Percentiles rank a stretch among this genome's conserved stretches.
Conservation (phyloP, 176 grass and related monocot species). For the Carex parvula region DNA sequence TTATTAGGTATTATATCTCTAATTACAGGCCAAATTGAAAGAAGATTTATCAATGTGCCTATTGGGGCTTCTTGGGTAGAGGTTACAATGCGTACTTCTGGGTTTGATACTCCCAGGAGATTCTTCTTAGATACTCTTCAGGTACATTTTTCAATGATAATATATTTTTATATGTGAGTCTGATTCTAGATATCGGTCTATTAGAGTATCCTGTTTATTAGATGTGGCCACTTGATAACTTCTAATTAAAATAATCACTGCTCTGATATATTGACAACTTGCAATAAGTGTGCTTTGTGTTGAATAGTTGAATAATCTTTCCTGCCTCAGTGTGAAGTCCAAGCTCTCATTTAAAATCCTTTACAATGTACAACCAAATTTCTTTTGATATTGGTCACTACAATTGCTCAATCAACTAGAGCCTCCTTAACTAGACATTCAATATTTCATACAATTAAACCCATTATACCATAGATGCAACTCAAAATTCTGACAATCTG, state of each 20-base stretch:
- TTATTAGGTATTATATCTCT: conserved; percentile 20
- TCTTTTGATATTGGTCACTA: not conserved
- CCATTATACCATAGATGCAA: not conserved
- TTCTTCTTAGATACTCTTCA: conserved; percentile 95
- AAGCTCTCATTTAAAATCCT: not conserved
- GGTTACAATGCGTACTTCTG: conserved; percentile 80
- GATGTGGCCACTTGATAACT: not conserved
- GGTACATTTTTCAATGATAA: conserved; percentile 34
- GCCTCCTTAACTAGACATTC: not conserved
- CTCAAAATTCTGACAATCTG: not conserved
- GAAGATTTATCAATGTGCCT: conserved; percentile 91
- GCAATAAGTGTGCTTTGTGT: not conserved
- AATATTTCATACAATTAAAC: conserved; percentile 8
- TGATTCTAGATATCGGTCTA: conserved; percentile 17
- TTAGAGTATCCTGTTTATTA: not conserved
- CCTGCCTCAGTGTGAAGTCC: not conserved
- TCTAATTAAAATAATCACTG: not conserved
- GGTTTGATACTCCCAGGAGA: conserved; percentile 87
- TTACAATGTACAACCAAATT: not conserved
- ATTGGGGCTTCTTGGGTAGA: conserved; percentile 88
- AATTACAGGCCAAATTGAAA: conserved; percentile 76
- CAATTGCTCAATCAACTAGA: not conserved
- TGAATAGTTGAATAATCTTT: not conserved
- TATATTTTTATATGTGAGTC: not conserved
- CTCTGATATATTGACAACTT: conserved; percentile 3